A percentile compares a stretch with the other conserved stretches of the same genome.
Conservation (phyloP, 2,329 filamentous ascomycete species). For the Clarireedia homoeocarpa region DNA sequence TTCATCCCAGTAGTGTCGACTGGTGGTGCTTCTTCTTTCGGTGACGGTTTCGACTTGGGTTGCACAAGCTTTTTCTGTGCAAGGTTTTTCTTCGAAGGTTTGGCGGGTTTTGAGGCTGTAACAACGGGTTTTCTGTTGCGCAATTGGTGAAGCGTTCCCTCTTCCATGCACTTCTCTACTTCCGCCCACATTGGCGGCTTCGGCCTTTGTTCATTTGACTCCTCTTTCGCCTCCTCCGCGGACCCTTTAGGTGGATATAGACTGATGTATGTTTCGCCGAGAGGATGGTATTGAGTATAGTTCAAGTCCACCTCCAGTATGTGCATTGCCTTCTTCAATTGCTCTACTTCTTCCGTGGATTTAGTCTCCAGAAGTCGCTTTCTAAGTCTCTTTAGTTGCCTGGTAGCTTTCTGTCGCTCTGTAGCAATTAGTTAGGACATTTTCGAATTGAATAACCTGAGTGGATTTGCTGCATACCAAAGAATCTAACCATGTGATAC, state of each 20-base stretch:
- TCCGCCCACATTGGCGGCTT: conserved; percentile 56
- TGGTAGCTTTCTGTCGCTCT: conserved; percentile 67
- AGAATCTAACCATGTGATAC: conserved; percentile 81
- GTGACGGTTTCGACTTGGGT: conserved; percentile 9
- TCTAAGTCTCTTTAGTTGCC: conserved; percentile 56
- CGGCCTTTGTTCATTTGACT: conserved; percentile 21
- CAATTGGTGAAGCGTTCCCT: conserved; percentile 35
- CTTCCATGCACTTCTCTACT: conserved; percentile 56
- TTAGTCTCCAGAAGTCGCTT: conserved; percentile 47
- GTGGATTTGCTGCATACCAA: conserved; percentile 46
- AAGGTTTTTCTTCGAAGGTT: conserved; percentile 13
- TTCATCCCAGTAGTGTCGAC: conserved; percentile 26
- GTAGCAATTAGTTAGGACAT: conserved; percentile 9
- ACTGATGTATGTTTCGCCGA: conserved; percentile 62
- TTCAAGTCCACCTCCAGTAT: conserved; percentile 65
- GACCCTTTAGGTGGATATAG: conserved; percentile 44
- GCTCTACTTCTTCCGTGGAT: conserved; percentile 42
- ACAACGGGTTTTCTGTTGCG: conserved; percentile 20
- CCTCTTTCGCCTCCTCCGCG: conserved; percentile 24
- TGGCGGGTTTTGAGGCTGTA: conserved; percentile 13
- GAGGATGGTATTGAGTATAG: conserved; percentile 66
- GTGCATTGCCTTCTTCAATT: conserved; percentile 52
- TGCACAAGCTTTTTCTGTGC: conserved; percentile 16
- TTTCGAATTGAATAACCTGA: not conserved
- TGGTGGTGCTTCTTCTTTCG: conserved; percentile 4